A percentile compares a stretch with the other conserved stretches of the same genome.
Evolutionary conservation across 2,329 filamentous ascomycete species (phyloP).

Genomic region (Huntiella decipiens): DNA sequence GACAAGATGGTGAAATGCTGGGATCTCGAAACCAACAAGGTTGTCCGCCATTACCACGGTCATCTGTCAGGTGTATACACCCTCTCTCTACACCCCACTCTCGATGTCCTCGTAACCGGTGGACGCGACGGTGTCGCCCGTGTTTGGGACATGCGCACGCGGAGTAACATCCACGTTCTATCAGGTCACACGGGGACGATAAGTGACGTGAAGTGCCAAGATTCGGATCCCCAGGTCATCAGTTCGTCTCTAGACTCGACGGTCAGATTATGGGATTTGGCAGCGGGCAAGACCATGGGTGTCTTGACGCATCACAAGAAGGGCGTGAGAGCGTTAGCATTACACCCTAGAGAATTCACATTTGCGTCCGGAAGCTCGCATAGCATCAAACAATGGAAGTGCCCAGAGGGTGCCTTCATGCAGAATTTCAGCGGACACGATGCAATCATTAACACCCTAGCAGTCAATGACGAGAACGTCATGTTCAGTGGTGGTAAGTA

Average conservation of each 20-base stretch:
- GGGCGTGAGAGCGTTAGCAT: conserved; percentile 66
- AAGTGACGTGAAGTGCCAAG: conserved; percentile 76
- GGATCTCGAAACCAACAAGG: conserved; percentile 99
- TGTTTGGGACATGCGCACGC: conserved; percentile 96
- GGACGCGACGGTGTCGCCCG: conserved; percentile 85
- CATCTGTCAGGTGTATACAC: conserved; percentile 94
- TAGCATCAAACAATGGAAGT: conserved; percentile 99
- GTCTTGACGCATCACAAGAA: conserved; percentile 98
- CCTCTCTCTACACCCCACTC: conserved; percentile 74
- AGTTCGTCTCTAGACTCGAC: conserved; percentile 83
- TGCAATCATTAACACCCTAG: conserved; percentile 82
- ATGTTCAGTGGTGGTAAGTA: conserved; percentile 62
- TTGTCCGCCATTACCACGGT: conserved; percentile 93
- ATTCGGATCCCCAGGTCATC: conserved; percentile 91
- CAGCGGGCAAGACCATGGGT: conserved; percentile 88
- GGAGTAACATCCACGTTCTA: conserved; percentile 88
- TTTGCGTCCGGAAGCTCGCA: conserved; percentile 84
- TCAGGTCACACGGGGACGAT: conserved; percentile 82
- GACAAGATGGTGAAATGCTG: conserved; percentile 99
- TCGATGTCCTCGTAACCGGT: conserved; percentile 88
- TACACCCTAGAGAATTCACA: conserved; percentile 85
- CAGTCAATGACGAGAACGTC: conserved; percentile 88
- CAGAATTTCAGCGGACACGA: conserved; percentile 97
- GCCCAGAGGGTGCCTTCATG: conserved; percentile 95
- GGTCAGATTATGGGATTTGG: conserved; percentile 84